Evolutionary conservation across 495 filamentous ascomycete species (phyloP), one percentile per base, ranked within the genome.

Genomic region (Barbatosphaeria neglecta): DNA sequence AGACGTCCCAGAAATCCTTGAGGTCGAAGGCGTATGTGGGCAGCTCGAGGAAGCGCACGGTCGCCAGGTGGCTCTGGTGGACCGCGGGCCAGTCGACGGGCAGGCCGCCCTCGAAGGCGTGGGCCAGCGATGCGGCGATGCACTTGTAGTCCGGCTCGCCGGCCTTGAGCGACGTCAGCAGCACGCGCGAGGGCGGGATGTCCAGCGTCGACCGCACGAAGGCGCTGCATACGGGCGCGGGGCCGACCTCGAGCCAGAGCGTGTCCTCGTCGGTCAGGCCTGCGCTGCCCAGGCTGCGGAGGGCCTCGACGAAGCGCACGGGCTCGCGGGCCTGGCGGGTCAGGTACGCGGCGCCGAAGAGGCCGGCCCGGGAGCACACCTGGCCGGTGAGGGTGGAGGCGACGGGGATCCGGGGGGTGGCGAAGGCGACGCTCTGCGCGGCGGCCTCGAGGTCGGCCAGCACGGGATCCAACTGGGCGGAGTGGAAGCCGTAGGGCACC

Each of bases 1-100:
- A 90, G 9, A 81, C 70, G 16, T 90, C 75, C 87, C 87, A 92
- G 62, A 87, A 87, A 51, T 84, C 80, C 70, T 88, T 90, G 22
- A 80, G 63, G 47, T 92, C 84, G 66, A 82, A 94, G 9, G 75
- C 76, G 55, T 94, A 94, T 3, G 75, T 63, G 17, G 87, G 87
- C 2, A 92, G 73, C n/a, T 76, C 64, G 2, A 92, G 62, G 15
- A 89, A 70, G 25, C 76, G 70, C 33, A 79, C 77, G 18, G 67
- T 73, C 10, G 67, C 51, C 40, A 60, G 60, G 56, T 86, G 90
- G 57, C 85, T 81, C 16, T 76, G 72, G 63, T 90, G 85, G 56
- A 81, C 87, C 58, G 88, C 86, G 50, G 78, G 79, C 83, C 86
- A 95, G 60, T 78, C 64, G 47, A 92, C 59, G 19, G 82, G 75